Evolutionary conservation across 2,329 filamentous ascomycete species (phyloP), one percentile per base, ranked within the genome.

Genomic region (Xylariaceae sp.): DNA sequence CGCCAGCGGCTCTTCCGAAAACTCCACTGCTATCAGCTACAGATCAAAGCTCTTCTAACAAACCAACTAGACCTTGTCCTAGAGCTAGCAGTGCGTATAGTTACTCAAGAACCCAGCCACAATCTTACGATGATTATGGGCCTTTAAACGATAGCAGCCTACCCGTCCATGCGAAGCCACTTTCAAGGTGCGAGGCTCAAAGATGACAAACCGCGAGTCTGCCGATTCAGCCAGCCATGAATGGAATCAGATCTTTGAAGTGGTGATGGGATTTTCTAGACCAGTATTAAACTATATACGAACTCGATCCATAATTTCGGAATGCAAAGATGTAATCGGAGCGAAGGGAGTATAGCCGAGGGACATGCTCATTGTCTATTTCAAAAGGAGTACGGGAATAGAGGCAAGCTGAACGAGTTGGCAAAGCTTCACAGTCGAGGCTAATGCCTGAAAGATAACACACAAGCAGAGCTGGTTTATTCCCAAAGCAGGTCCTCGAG

Each of bases 221-320:
- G 70, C 60, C 42, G 64, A 30, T 61, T 76, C 65, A 37, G 67
- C 41, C 41, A 72, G 50, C 52, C 72, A 0, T 68, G 72, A 0
- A 64, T 75, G 16, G 70, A 64, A 74, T 3, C 23, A 59, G 3
- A 59, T 78, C 0, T 72, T 73, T 54, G 67, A 68, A 0, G 60
- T 67, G 1, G 73, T 72, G 0, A 27, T 70, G 0, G 66, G 65
- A 1, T 62, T 65, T 2, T 23, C 73, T 1, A 60, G 61, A 5
- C 48, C 55, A 0, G 55, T 72, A 0, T 50, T 67, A 0, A 53
- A 55, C 0, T 76, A 70, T 48, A 72, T 73, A 67, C 57, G 48
- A 15, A 44, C 16, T 5, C 61, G 63, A 3, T 37, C 53, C 18
- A 24, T 29, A 11, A 58, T 66, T 6, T 42, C 55, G 0, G 57